These are phyloP conservation scores for Ensete ventricosum DNA, from an alignment of 176 grass and related monocot genomes.

Conservation along the genomic window DNA sequence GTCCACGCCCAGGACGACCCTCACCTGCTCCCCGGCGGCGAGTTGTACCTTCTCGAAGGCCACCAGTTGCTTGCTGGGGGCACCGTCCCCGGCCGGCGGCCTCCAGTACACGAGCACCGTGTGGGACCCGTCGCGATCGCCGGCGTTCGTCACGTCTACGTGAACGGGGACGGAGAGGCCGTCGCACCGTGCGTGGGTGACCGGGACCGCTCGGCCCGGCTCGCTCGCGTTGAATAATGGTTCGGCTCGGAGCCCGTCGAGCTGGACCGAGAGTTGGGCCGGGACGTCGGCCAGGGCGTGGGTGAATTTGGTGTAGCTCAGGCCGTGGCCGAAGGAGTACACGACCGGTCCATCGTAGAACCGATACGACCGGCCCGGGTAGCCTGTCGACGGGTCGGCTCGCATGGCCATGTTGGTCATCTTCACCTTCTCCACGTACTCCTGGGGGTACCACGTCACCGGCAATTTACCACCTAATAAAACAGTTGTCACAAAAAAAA, in stretches of 20 bases:
- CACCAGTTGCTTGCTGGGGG: slow-evolving; percentile 43
- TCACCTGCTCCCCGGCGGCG: slow-evolving; percentile 27
- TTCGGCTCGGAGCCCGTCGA: slow-evolving; percentile 24
- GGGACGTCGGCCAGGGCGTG: slow-evolving; percentile 43
- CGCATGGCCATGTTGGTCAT: slow-evolving; percentile 95
- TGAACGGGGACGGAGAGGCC: slow-evolving; percentile 46
- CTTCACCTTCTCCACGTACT: slow-evolving; percentile 45
- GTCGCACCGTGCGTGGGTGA: slow-evolving; percentile 43
- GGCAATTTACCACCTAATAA: slow-evolving; percentile 65
- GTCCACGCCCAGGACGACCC: slow-evolving; percentile 47
- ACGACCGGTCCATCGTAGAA: slow-evolving; percentile 79
- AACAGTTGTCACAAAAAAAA: neutral
- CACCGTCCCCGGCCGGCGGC: slow-evolving; percentile 15
- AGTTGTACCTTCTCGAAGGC: slow-evolving; percentile 79
- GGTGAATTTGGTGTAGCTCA: slow-evolving; percentile 63
- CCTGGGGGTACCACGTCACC: slow-evolving; percentile 83
- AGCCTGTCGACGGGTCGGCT: slow-evolving; percentile 30
- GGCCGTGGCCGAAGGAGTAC: slow-evolving; percentile 63
- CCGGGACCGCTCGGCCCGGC: slow-evolving; percentile 26
- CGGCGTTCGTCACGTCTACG: slow-evolving; percentile 50
- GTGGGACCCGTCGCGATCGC: slow-evolving; percentile 56
- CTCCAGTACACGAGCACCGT: slow-evolving; percentile 49
- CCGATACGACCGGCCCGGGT: slow-evolving; percentile 63
- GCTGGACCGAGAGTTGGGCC: slow-evolving; percentile 35
- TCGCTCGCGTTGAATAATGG: slow-evolving; percentile 22